phyloP scores from a whole-genome alignment of 495 filamentous ascomycete species.

The Tuber borchii region DNA sequence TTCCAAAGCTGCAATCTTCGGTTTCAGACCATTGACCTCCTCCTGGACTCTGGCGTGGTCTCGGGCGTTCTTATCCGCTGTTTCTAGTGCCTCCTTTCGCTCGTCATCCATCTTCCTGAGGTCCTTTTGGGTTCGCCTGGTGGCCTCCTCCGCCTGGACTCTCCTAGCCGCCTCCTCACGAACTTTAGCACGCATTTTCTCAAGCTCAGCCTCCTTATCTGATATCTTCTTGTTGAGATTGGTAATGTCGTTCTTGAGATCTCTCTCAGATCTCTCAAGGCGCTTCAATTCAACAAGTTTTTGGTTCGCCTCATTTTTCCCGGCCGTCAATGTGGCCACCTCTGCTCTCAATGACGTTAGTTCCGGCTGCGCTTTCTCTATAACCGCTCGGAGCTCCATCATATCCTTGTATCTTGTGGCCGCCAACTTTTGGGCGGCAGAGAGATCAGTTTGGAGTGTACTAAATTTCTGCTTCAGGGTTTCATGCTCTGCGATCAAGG shows the following conservation, averaged over 20 bases:
- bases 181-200: constrained; percentile 66
- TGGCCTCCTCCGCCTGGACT: constrained; percentile 67
- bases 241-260: constrained; percentile 66
- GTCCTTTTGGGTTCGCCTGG: constrained; percentile 63
- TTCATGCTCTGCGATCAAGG: constrained; percentile 65
- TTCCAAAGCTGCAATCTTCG: constrained; percentile 63
- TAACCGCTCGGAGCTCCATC: constrained; percentile 64
- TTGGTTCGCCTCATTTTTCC: constrained; percentile 64
- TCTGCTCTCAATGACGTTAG: constrained; percentile 68
- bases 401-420: constrained; percentile 81
- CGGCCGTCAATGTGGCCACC: constrained; percentile 60
- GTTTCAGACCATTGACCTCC: constrained; percentile 58
- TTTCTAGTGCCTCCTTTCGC: constrained; percentile 66
- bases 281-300: constrained; percentile 62
- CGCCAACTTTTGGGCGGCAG: constrained; percentile 77
- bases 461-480: constrained; percentile 62
- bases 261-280: constrained; percentile 72
- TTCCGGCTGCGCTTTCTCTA: constrained; percentile 83
- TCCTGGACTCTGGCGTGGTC: constrained; percentile 66
- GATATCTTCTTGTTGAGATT: constrained; percentile 60
- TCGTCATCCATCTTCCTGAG: constrained; percentile 67
- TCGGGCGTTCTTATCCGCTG: constrained; percentile 57
- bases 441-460: constrained; percentile 73
- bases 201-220: constrained; percentile 71
- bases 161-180: constrained; percentile 65